Conservation (phyloP, 495 filamentous ascomycete genomes). For the Penicillium crystallinum region DNA sequence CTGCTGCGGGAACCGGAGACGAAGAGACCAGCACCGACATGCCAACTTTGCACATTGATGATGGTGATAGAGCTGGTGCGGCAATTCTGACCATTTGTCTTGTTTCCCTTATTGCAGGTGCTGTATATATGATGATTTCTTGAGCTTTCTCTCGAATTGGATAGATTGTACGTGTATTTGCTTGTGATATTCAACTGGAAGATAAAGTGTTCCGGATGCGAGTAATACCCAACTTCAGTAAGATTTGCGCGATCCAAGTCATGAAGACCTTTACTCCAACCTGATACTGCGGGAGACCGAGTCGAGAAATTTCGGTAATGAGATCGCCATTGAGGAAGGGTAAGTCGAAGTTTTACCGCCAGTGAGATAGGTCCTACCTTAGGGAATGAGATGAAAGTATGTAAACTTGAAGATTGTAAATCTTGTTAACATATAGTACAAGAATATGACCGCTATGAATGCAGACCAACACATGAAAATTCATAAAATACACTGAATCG, state of each 20-base stretch:
- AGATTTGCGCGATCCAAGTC: too few species aligned
- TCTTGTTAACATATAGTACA: conserved; percentile 2
- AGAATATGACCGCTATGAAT: conserved; percentile 3
- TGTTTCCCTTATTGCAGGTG: conserved; percentile 2
- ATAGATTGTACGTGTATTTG: not conserved
- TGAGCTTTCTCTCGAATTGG: not conserved
- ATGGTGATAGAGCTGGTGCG: conserved; percentile 3
- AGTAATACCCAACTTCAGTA: too few species aligned
- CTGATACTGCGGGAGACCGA: too few species aligned
- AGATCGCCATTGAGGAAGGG: too few species aligned
- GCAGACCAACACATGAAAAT: not conserved
- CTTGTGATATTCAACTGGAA: too few species aligned
- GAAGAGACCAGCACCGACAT: conserved; percentile 1
- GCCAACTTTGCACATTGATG: not conserved
- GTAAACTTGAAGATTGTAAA: not conserved
- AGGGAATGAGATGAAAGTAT: not conserved
- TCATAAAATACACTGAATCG: conserved; percentile 4
- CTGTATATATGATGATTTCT: conserved; percentile 12
- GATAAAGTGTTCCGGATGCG: too few species aligned
- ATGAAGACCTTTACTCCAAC: too few species aligned
- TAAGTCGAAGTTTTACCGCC: not conserved
- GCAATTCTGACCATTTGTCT: conserved; percentile 4
- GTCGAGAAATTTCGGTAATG: too few species aligned
- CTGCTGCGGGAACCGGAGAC: conserved; percentile 8
- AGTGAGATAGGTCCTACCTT: too few species aligned